A percentile compares a stretch with the other conserved stretches of the same genome.
Evolutionary conservation across 352 stramenopile species (phyloP).

Genomic region (Phytophthora kernoviae): DNA sequence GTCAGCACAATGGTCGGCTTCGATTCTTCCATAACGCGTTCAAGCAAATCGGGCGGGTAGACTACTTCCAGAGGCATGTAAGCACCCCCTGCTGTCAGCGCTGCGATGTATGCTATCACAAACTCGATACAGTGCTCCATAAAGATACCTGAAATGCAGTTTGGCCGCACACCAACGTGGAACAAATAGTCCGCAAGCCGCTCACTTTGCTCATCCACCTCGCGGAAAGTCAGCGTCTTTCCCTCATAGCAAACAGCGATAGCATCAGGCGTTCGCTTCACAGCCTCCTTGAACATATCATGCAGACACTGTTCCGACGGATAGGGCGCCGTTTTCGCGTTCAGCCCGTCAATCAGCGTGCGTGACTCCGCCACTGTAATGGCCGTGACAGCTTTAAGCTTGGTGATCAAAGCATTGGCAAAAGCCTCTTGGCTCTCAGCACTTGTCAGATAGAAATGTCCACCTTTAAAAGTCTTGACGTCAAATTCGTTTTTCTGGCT

Average conservation of each 20-base stretch:
- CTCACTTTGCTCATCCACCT: slow-evolving; percentile 74
- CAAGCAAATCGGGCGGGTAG: slow-evolving; percentile 91
- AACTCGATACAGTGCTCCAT: slow-evolving; percentile 94
- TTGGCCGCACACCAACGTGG: slow-evolving; percentile 63
- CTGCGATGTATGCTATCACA: slow-evolving; percentile 90
- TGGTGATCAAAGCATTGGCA: slow-evolving; percentile 36
- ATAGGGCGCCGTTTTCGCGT: slow-evolving; percentile 58
- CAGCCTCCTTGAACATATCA: slow-evolving; percentile 78
- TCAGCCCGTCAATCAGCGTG: slow-evolving; percentile 52
- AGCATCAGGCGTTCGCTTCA: slow-evolving; percentile 61
- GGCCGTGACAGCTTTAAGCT: slow-evolving; percentile 37
- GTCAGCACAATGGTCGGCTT: slow-evolving; percentile 89
- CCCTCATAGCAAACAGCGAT: slow-evolving; percentile 79
- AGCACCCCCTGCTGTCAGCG: slow-evolving; percentile 88
- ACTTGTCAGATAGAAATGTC: slow-evolving; percentile 70
- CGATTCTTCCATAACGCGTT: slow-evolving; percentile 88
- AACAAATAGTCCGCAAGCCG: slow-evolving; percentile 71
- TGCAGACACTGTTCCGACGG: slow-evolving; percentile 80
- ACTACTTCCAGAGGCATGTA: slow-evolving; percentile 92
- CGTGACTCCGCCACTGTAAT: slow-evolving; percentile 52
- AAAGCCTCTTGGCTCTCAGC: slow-evolving; percentile 37
- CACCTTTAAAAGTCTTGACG: slow-evolving; percentile 54
- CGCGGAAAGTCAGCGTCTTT: slow-evolving; percentile 63
- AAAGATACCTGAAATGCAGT: slow-evolving; percentile 82
- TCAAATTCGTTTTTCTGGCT: slow-evolving; percentile 26